phyloP scores from a whole-genome alignment of 129 eudicot genomes.

The Arctium minus region DNA sequence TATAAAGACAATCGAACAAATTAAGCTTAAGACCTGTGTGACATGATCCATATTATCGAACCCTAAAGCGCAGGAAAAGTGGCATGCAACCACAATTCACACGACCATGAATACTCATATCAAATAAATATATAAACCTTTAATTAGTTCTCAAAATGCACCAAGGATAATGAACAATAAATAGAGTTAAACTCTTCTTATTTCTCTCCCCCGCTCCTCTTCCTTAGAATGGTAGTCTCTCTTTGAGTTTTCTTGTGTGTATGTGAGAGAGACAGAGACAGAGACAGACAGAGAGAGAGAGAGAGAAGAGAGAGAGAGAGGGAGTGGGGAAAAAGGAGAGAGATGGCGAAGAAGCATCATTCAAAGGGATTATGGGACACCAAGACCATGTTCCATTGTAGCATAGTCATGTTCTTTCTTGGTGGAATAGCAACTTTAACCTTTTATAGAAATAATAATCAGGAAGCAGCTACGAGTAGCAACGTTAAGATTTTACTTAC shows the following conservation, averaged over 20 bases:
- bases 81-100: background rate
- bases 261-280: background rate
- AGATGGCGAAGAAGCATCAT: conserved; percentile 14
- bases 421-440: conserved; percentile 26
- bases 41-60: background rate
- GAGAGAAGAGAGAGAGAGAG: no score
- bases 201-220: background rate
- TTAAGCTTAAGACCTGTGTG: background rate
- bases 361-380: conserved; percentile 24
- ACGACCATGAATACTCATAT: background rate
- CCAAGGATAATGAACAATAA: background rate
- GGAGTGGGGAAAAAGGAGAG: background rate
- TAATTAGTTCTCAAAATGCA: background rate
- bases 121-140: background rate
- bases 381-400: conserved; percentile 22
- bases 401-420: conserved; percentile 27
- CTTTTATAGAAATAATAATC: conserved; percentile 10
- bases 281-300: no score
- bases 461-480: background rate
- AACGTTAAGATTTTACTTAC: background rate
- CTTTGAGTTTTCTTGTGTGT: background rate
- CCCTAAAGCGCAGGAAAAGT: background rate
- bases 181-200: background rate
- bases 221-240: background rate
- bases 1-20: background rate